phyloP scores from a whole-genome alignment of 2,329 filamentous ascomycete species.

The Aureobasidium melanogenum region DNA sequence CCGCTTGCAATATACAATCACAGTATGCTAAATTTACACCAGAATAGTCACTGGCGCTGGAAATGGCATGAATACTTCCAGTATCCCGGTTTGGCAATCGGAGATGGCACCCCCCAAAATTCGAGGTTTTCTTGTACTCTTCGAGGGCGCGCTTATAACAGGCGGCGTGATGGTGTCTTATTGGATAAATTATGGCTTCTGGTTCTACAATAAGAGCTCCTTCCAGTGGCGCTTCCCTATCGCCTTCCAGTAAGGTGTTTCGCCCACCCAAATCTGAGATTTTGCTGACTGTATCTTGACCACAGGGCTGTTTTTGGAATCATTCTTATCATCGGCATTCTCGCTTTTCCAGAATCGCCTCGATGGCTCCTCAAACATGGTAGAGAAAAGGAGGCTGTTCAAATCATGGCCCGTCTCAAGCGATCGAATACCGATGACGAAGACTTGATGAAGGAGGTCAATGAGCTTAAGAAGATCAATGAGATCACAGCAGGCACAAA shows the following conservation, averaged over 20 bases:
- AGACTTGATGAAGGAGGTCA: constrained; percentile 46
- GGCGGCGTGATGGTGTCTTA: constrained; percentile 27
- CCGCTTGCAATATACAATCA: too few species aligned
- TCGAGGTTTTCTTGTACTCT: constrained; percentile 28
- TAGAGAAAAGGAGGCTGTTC: constrained; percentile 38
- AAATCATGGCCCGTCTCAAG: constrained; percentile 44
- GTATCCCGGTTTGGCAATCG: constrained; percentile 33
- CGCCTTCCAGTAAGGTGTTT: constrained; percentile 34
- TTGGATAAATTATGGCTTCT: constrained; percentile 37
- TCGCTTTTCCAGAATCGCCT: constrained; percentile 37
- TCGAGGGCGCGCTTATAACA: constrained; percentile 27
- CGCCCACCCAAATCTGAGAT: too few species aligned
- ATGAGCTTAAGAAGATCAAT: constrained; percentile 44
- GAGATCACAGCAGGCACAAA: constrained; percentile 28
- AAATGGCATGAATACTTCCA: constrained; percentile 25
- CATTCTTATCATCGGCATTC: constrained; percentile 37
- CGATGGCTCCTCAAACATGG: constrained; percentile 38
- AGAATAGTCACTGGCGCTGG: constrained; percentile 34
- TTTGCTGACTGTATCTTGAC: background rate
- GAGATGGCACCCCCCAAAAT: constrained; percentile 28
- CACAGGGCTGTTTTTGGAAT: constrained; percentile 36
- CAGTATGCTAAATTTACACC: too few species aligned
- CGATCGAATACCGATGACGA: constrained; percentile 41
- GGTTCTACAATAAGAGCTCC: constrained; percentile 43
- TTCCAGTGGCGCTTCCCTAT: constrained; percentile 45